Base-by-base conservation (phyloP, 108 stramenopile species). In the Cyclotella atomus region DNA sequence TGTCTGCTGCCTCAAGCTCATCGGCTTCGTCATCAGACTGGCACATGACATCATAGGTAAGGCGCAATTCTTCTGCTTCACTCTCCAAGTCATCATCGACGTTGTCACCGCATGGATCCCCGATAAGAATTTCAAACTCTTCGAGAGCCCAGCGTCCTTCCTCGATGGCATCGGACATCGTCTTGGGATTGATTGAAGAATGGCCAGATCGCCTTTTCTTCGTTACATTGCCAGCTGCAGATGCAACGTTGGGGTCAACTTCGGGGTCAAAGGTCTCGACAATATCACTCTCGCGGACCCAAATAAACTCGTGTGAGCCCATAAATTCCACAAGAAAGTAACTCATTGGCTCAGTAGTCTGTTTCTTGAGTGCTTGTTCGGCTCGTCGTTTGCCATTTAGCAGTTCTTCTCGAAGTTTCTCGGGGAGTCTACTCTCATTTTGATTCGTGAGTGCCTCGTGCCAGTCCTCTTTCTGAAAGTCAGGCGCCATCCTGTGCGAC, bases 261-360 rank as follows among this genome's bases (percentile, higher is more conserved):
- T 85, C 80, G 8, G 94, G 86, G 71, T 93, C 89, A 68, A 92
- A 95, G 16, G 81, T 88, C 55, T 95, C 94, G 3, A 90, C 81
- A 59, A 95, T 95, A 32, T 92, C 94, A 44, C 85, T 73, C 66
- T 95, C 94, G 30, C 83, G 70, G 0, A 92, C 91, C 94, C 94
- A 95, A 57, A 92, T 92, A 59, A 95, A 95, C 71, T 92, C 91
- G 70, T 95, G 94, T 19, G 88, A 90, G 6, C 94, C 94, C 60
- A 95, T 83, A 68, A 95, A 95, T 68, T 95, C 94, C 41, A 92
- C 91, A 30, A 95, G 72, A 67, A 95, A 95, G 71, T 86, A 93
- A 73, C 91, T 92, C 80, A 90, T 87, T 6, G 75, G 67, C 32
- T 90, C 88, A 17, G 76, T 50, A 16, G 71, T 68, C 43, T 90